Conservation (phyloP, 2,329 filamentous ascomycete species). For the Hypocrella siamensis region DNA sequence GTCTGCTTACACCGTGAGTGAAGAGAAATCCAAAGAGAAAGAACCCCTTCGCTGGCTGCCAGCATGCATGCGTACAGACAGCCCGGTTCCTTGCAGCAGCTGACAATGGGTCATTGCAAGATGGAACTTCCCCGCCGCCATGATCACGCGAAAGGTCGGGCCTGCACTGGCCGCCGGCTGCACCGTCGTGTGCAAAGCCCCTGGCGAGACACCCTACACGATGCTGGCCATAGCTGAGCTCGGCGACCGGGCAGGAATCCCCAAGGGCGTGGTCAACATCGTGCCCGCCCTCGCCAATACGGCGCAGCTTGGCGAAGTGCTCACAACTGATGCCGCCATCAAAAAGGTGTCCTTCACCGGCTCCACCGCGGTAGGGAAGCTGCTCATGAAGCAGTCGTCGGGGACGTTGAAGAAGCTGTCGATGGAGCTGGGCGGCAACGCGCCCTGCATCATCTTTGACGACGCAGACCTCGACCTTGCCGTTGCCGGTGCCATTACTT, state of each 20-base stretch:
- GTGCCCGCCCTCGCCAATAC: conserved; percentile 72
- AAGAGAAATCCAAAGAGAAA: too few species aligned
- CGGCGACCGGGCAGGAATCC: conserved; percentile 72
- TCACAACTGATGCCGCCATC: conserved; percentile 58
- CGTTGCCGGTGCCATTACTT: conserved; percentile 66
- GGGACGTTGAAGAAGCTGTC: conserved; percentile 70
- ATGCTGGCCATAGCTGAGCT: conserved; percentile 78
- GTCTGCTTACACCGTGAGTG: conserved; percentile 55
- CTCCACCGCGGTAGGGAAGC: conserved; percentile 50
- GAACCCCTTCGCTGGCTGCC: conserved; percentile 1
- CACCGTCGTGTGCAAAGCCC: conserved; percentile 83
- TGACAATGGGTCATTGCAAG: conserved; percentile 15
- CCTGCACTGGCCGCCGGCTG: conserved; percentile 84
- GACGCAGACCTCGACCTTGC: conserved; percentile 80
- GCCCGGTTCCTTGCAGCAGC: too few species aligned
- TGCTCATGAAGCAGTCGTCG: conserved; percentile 80
- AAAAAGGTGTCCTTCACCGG: conserved; percentile 94
- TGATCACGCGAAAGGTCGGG: conserved; percentile 56
- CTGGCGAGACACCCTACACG: conserved; percentile 84
- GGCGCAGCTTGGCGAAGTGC: conserved; percentile 55
- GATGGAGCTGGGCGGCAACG: conserved; percentile 87
- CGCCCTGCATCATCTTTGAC: conserved; percentile 93
- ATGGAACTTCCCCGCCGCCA: conserved; percentile 76
- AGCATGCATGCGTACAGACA: too few species aligned
- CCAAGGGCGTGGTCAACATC: conserved; percentile 80